Percentiles rank a stretch among this genome's conserved stretches.
Conservation (phyloP, 192 early-diverging fungal genomes). For the Umbelopsis vinacea region DNA sequence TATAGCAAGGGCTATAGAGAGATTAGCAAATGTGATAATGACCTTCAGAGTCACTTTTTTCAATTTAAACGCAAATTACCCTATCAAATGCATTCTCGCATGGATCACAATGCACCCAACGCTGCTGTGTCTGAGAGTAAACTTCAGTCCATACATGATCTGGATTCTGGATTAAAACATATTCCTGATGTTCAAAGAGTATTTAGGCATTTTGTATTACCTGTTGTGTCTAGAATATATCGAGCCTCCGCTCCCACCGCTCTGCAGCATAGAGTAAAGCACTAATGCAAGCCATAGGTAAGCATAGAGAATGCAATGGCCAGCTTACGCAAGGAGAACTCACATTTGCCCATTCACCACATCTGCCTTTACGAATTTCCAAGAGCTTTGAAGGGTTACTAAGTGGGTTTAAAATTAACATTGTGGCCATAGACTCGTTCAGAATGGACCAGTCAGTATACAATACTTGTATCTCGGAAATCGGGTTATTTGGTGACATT, state of each 20-base stretch:
- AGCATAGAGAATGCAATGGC: too few relatives aligned
- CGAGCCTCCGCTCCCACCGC: conserved; percentile 53
- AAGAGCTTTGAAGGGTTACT: conserved; percentile 49
- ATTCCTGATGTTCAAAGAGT: background rate
- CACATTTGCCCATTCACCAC: conserved; percentile 66
- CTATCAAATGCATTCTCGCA: conserved; percentile 62
- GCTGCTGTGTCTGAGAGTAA: conserved; percentile 48
- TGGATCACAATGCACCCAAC: conserved; percentile 60
- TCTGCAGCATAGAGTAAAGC: conserved; percentile 56
- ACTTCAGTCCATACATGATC: conserved; percentile 65
- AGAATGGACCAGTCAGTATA: too few relatives aligned
- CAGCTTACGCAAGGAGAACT: background rate
- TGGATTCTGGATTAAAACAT: background rate
- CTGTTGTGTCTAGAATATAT: conserved; percentile 51
- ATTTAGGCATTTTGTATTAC: background rate
- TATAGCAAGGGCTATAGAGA: conserved; percentile 50
- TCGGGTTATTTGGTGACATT: conserved; percentile 42
- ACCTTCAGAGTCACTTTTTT: too few relatives aligned
- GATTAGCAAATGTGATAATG: background rate
- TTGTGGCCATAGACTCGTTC: too few relatives aligned
- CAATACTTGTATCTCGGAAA: conserved; percentile 55
- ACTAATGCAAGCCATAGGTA: conserved; percentile 28
- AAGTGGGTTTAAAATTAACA: background rate
- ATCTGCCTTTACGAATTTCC: conserved; percentile 51
- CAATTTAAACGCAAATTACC: too few relatives aligned